Percentiles rank a stretch among this genome's conserved stretches.
Evolutionary conservation across 148 eudicot species (phyloP).

Genomic region (Suaeda aralocaspica): DNA sequence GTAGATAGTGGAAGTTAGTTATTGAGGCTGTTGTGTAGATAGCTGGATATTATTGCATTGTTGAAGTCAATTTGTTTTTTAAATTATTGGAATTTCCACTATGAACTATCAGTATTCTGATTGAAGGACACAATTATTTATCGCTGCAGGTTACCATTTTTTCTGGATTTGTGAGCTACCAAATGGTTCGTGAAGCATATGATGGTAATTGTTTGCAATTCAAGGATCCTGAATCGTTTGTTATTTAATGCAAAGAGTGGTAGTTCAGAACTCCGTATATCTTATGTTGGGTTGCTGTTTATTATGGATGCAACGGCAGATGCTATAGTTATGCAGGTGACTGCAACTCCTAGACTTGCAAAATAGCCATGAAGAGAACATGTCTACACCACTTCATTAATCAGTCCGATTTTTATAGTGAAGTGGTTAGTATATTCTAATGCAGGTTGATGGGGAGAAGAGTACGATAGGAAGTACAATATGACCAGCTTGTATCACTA

Average conservation of each 20-base stretch:
- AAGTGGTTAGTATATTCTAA: background rate
- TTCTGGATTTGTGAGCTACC: constrained; percentile 97
- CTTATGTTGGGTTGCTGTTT: constrained; percentile 1
- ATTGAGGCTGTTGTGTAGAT: background rate
- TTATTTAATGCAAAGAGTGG: background rate
- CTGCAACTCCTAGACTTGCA: background rate
- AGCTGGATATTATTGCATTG: background rate
- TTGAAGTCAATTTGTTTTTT: background rate
- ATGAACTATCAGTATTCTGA: background rate
- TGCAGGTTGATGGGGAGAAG: too few species aligned
- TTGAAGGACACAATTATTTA: background rate
- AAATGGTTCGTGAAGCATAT: constrained; percentile 97
- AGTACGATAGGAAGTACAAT: too few species aligned
- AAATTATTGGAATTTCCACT: background rate
- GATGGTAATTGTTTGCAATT: constrained; percentile 53
- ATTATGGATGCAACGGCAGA: background rate
- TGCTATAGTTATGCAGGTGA: background rate
- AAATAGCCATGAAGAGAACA: background rate
- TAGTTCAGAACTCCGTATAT: background rate
- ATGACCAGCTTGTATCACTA: too few species aligned
- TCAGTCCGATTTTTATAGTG: background rate
- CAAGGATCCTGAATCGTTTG: background rate
- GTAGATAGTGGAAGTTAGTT: background rate
- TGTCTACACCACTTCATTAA: background rate
- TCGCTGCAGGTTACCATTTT: constrained; percentile 78